Percentiles rank a stretch among this genome's conserved stretches.
phyloP scores from a whole-genome alignment of 208 protist species.

The Herpetomonas muscarum region DNA sequence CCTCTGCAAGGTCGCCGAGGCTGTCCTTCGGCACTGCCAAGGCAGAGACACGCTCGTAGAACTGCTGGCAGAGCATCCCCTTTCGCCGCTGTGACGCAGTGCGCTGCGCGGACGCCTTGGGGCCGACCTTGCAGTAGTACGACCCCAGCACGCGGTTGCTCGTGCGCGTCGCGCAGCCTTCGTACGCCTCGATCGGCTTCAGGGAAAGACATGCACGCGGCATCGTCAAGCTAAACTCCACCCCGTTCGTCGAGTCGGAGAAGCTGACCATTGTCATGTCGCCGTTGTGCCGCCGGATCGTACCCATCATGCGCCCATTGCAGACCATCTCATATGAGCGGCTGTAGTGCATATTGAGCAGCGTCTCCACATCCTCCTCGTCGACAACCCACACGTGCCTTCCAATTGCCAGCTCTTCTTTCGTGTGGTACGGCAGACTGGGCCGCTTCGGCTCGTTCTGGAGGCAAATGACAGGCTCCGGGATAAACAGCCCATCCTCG shows the following conservation, averaged over 20 bases:
- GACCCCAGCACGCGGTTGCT: constrained; percentile 27
- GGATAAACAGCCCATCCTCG: constrained; percentile 52
- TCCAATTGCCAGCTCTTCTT: constrained; percentile 35
- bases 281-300: constrained; percentile 51
- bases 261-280: constrained; percentile 65
- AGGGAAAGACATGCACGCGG: constrained; percentile 64
- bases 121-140: constrained; percentile 44
- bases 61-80: constrained; percentile 17
- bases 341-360: constrained; percentile 57
- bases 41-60: constrained; percentile 25
- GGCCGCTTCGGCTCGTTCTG: constrained; percentile 27
- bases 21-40: constrained; percentile 9
- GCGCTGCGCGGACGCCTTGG: constrained; percentile 15
- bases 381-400: constrained; percentile 72
- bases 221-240: constrained; percentile 49
- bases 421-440: constrained; percentile 36
- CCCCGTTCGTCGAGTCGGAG: constrained; percentile 15
- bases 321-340: constrained; percentile 56
- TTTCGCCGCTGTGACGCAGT: background rate
- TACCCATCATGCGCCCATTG: constrained; percentile 59
- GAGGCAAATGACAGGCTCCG: constrained; percentile 57
- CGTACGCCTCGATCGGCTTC: constrained; percentile 52
- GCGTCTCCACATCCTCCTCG: constrained; percentile 74
- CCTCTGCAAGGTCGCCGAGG: constrained; percentile 5
- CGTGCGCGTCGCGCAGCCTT: constrained; percentile 14